phyloP scores from a whole-genome alignment of 495 filamentous ascomycete genomes.

The Podospora didyma region DNA sequence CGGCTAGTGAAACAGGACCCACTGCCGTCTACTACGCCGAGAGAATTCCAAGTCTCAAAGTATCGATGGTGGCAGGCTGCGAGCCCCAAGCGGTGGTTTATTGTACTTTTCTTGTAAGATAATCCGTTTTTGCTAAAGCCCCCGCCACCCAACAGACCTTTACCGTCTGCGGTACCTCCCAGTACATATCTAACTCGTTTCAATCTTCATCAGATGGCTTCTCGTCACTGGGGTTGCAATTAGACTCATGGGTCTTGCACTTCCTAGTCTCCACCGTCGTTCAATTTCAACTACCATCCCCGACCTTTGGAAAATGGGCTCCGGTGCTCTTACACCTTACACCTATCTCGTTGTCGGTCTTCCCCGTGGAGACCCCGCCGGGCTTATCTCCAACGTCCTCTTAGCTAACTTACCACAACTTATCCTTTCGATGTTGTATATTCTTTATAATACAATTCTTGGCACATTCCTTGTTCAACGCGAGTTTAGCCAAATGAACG shows the following conservation, averaged over 20 bases:
- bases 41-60: background rate
- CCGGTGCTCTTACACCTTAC: constrained; percentile 24
- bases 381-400: constrained; percentile 24
- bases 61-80: background rate
- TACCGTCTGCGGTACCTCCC: background rate
- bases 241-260: background rate
- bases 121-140: too few species aligned
- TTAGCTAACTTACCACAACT: constrained; percentile 43
- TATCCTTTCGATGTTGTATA: constrained; percentile 39
- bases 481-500: constrained; percentile 20
- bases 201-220: background rate
- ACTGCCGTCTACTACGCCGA: too few species aligned
- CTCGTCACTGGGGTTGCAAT: constrained; percentile 4
- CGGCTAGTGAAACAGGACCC: too few species aligned
- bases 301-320: constrained; percentile 20
- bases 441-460: constrained; percentile 37
- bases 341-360: constrained; percentile 18
- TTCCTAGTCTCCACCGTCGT: constrained; percentile 10
- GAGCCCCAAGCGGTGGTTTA: background rate
- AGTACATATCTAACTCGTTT: too few species aligned
- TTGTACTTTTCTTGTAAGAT: background rate
- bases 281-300: constrained; percentile 10
- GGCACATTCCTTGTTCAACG: constrained; percentile 29
- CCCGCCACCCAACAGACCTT: too few species aligned
- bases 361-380: constrained; percentile 7